Evolutionary conservation across 2,329 filamentous ascomycete genomes (phyloP), one percentile per base, ranked within the genome.

Genomic region (Tolypocladium ovalisporum): DNA sequence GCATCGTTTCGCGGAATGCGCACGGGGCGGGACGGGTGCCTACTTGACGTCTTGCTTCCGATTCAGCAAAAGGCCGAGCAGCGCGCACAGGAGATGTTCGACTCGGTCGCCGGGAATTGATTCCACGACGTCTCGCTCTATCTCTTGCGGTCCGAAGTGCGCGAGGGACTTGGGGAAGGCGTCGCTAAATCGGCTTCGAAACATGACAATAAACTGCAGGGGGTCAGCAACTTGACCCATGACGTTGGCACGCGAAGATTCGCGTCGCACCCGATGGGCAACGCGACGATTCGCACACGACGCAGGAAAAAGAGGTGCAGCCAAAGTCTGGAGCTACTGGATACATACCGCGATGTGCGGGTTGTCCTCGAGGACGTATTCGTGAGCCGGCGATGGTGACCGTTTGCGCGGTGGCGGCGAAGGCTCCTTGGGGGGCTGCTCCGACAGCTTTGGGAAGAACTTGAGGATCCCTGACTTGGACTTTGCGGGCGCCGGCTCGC

Each of bases 21-120:
- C 49, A 37, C 35, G n/a, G 34, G 15, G 32, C 12, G 37, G 32
- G 15, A 4, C 9, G 6, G 34, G 6, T 56, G 37, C 55, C 32
- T 83, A 97, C 94, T 99, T 96, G 70, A 97, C 89, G 75, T 96
- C 92, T 71, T 99, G 96, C 79, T 99, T 97, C 72, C 94, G 87
- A 73, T 99, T 99, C 67, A 99, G 79, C 57, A 97, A 83, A 65
- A 99, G 79, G 36, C 89, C 87, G 51, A 99, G 78, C 63, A 99
- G 75, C 61, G 91, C 91, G 77, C 95, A 99, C 32, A 99, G 79
- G 58, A 99, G 84, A 64, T 86, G 83, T 76, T 97, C 93, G 52
- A 89, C 86, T 68, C 92, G 87, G 67, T 95, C 87, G 65, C 91
- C 90, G 2, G 93, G 92, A 27, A 86, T 75, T 54, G 81, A 75